Base-by-base conservation (phyloP, 176 grass and related monocot species). In the Guadua angustifolia region DNA sequence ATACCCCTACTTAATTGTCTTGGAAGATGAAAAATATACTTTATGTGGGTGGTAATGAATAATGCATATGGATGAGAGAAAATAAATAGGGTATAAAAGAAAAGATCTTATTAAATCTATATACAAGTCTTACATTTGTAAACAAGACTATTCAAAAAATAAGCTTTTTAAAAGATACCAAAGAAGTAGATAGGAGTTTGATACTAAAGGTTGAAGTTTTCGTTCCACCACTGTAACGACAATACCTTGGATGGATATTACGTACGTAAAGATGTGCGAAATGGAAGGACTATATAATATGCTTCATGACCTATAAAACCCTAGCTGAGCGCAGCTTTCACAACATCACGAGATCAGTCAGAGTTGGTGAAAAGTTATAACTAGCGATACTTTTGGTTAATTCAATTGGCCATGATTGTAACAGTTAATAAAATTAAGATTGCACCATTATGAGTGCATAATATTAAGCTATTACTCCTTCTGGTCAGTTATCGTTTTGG, bases 321-420 rank as follows among this genome's bases (percentile, higher is more conserved):
- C 10, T 44, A n/a, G 13, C 10, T 44, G 36, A 7, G 16, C 25
- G 29, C 43, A 16, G 32, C 24, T 36, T 82, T 73, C 25, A 73
- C 17, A 29, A 36, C 55, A 59, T 47, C 38, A 36, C 21, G 42
- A 49, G 42, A 61, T 19, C 24, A 13, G 43, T 16, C 0, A 38
- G 56, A 49, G 39, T 38, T 17, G 55, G 69, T 73, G 69, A 22
- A 73, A 74, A 63, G 26, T 50, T 60, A 49, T 0, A 32, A 36
- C 38, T 39, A 63, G 14, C 44, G 9, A 21, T 52, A 3, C 53
- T 17, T 39, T 51, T 51, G 17, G 12, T 24, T 29, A 21, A 36
- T 73, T 62, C 40, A 16, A 40, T 61, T 74, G 29, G 43, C 29
- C 69, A 51, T 62, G 43, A 64, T 74, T 74, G 58, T 12, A 24